These are phyloP conservation scores for Canna indica DNA, from an alignment of 176 grass and related monocot species.

Conservation along the genomic window DNA sequence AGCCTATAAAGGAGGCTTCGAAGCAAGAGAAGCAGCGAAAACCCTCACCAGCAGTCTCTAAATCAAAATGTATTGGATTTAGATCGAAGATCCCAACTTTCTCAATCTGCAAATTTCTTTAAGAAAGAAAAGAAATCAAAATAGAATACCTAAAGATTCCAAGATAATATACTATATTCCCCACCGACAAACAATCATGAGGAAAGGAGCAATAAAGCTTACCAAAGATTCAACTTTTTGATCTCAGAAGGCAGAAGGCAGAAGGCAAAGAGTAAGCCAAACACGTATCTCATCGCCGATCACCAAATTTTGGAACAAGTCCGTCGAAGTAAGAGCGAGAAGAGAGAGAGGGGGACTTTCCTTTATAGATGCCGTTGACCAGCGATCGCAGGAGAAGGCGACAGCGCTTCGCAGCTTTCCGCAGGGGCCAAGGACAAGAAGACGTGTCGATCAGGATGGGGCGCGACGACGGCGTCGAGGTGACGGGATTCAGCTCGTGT, in stretches of 20 bases:
- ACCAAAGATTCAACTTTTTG: background rate
- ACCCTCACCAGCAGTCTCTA: background rate
- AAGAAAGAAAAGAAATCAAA: background rate
- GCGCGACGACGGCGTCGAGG: background rate
- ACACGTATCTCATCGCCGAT: too few species aligned
- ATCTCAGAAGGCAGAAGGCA: background rate
- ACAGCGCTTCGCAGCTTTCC: background rate
- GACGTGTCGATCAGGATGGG: constrained; percentile 1
- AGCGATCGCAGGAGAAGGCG: background rate
- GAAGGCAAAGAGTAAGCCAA: too few species aligned
- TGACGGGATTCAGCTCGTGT: background rate
- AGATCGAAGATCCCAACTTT: background rate
- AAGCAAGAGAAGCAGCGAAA: background rate
- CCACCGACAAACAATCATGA: background rate
- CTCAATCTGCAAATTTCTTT: background rate
- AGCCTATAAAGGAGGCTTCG: too few species aligned
- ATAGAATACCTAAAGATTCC: background rate
- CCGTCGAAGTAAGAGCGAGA: background rate
- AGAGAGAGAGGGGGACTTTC: background rate
- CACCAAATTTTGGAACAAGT: too few species aligned
- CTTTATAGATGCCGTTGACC: background rate
- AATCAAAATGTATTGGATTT: background rate
- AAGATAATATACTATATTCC: background rate
- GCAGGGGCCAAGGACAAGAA: too few species aligned
- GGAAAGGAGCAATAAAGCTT: background rate